Percentiles rank a stretch among this genome's conserved stretches.
Conservation (phyloP, 805 yeast species). For the Saccharomycopsis sp. region DNA sequence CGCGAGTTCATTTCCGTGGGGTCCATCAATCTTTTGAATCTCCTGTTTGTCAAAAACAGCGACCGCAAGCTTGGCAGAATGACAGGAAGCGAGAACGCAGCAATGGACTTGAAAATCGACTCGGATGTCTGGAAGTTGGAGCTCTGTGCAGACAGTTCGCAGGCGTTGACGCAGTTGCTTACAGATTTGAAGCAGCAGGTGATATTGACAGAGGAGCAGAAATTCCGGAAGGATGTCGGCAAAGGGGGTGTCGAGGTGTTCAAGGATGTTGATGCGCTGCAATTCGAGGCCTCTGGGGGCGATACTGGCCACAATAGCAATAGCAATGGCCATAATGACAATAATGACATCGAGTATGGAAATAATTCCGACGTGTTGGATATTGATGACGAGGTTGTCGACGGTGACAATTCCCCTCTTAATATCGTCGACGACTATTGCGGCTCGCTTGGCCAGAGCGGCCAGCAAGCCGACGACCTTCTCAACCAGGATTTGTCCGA, state of each 20-base stretch:
- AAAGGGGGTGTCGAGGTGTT: constrained; percentile 22
- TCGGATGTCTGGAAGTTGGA: constrained; percentile 44
- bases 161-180: constrained; percentile 58
- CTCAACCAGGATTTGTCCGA: constrained; percentile 29
- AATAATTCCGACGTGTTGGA: too few species aligned
- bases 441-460: background rate
- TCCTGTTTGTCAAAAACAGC: constrained; percentile 17
- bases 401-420: constrained; percentile 4
- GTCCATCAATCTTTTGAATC: constrained; percentile 27
- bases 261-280: constrained; percentile 31
- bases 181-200: constrained; percentile 70
- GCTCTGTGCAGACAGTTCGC: constrained; percentile 79
- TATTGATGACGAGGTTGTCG: background rate
- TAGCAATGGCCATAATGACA: background rate
- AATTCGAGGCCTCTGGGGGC: constrained; percentile 23
- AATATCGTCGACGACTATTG: constrained; percentile 26
- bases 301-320: background rate
- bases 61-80: constrained; percentile 12
- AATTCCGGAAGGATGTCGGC: constrained; percentile 41
- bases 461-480: constrained; percentile 21
- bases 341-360: background rate
- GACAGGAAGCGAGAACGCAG: constrained; percentile 24
- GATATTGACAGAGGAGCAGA: constrained; percentile 50
- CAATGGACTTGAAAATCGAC: constrained; percentile 40
- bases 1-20: constrained; percentile 54